Percentiles rank a stretch among this genome's conserved stretches.
Evolutionary conservation across 208 protist genomes (phyloP).

Genomic region (Crithidia bombi): DNA sequence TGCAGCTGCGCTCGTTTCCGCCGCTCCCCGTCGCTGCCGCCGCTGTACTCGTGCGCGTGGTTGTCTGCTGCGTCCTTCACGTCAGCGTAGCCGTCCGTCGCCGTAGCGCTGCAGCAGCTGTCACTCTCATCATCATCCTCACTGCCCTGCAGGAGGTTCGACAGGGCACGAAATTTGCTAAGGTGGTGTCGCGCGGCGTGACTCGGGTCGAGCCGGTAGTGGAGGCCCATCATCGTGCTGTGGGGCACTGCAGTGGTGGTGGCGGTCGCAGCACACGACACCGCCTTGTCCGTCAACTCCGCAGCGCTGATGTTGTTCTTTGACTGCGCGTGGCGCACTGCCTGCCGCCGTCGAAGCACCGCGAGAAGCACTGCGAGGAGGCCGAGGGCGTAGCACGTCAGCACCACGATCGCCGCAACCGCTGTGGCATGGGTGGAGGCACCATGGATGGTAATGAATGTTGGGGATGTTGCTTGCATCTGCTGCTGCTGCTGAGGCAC

Average conservation of each 20-base stretch:
- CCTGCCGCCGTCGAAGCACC: background rate
- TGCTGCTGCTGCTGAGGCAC: background rate
- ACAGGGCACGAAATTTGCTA: background rate
- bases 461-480: background rate
- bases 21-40: background rate
- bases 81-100: no score
- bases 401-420: background rate
- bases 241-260: background rate
- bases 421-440: background rate
- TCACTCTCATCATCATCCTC: background rate
- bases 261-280: no score
- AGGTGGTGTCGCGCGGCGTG: background rate
- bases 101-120: background rate
- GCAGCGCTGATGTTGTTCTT: background rate
- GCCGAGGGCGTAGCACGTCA: constrained; percentile 1
- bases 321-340: background rate
- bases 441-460: background rate
- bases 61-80: background rate
- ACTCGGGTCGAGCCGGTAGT: background rate
- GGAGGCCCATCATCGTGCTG: background rate
- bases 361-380: background rate
- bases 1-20: background rate
- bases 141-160: background rate
- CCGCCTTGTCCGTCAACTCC: no score
- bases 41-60: background rate